A percentile compares a stretch with the other conserved stretches of the same genome.
Evolutionary conservation across 2,329 filamentous ascomycete genomes (phyloP).

Genomic region (Cladobotryum mycophilum): DNA sequence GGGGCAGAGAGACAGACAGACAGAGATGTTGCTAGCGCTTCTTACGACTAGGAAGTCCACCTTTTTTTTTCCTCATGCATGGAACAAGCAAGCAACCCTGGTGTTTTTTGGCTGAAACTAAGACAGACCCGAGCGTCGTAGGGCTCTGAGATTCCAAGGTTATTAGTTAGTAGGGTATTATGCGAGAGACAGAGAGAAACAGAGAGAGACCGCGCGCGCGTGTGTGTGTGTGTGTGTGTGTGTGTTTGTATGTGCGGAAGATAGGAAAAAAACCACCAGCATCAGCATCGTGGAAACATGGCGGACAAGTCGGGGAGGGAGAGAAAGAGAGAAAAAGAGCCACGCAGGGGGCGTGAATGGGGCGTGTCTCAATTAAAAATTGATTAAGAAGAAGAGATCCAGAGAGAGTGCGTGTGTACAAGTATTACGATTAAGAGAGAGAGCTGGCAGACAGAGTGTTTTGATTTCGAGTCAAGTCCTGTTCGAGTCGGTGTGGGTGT

Average conservation of each 20-base stretch:
- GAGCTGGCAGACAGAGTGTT: not conserved
- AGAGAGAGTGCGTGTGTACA: too few species aligned
- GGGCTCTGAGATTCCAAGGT: not conserved
- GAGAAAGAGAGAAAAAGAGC: too few species aligned
- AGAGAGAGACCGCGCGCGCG: too few species aligned
- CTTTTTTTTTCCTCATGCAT: conserved; percentile 4
- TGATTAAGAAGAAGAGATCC: too few species aligned
- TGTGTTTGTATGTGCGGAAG: not conserved
- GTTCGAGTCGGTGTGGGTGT: not conserved
- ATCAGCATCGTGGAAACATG: too few species aligned
- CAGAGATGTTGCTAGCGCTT: not conserved
- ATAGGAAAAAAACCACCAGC: not conserved
- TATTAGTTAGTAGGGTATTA: too few species aligned
- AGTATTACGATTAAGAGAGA: not conserved
- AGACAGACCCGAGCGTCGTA: conserved; percentile 8
- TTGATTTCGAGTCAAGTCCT: not conserved
- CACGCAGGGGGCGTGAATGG: too few species aligned
- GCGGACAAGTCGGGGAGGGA: too few species aligned
- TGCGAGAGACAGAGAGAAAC: too few species aligned
- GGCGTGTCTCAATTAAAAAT: too few species aligned
- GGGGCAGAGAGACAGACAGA: conserved; percentile 10
- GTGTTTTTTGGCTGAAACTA: conserved; percentile 6
- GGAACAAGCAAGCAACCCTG: conserved; percentile 6
- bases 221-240: too few species aligned
- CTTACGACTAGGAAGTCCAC: not conserved